Evolutionary conservation across 495 filamentous ascomycete species (phyloP).

Genomic region (Halenospora varia): DNA sequence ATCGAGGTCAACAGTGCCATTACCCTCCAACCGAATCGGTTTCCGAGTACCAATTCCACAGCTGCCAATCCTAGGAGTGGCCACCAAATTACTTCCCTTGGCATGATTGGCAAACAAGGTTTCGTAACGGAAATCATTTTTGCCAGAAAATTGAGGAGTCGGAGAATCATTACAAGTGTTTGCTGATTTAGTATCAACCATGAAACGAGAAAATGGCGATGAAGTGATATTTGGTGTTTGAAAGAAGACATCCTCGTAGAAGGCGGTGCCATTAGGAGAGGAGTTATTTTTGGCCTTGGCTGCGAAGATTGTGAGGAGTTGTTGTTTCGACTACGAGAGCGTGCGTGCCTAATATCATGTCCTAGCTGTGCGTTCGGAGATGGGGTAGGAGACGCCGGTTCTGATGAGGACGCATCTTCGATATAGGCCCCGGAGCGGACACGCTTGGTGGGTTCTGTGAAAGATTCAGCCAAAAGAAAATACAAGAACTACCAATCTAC

Average conservation of each 20-base stretch:
- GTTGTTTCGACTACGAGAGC: slow-evolving; percentile 25
- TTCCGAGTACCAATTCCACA: slow-evolving; percentile 39
- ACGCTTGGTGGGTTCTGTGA: slow-evolving; percentile 15
- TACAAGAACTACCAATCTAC: background rate
- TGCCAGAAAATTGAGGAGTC: slow-evolving; percentile 47
- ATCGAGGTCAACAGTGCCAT: slow-evolving; percentile 1
- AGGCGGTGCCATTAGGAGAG: slow-evolving; percentile 59
- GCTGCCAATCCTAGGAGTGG: slow-evolving; percentile 56
- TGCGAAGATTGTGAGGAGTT: slow-evolving; percentile 24
- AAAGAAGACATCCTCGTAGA: slow-evolving; percentile 34
- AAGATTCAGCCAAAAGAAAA: slow-evolving; percentile 12
- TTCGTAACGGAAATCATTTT: slow-evolving; percentile 52
- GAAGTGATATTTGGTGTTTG: slow-evolving; percentile 28
- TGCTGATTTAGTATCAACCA: slow-evolving; percentile 19
- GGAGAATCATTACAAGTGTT: slow-evolving; percentile 27
- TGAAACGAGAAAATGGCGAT: slow-evolving; percentile 26
- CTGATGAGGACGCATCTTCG: slow-evolving; percentile 20
- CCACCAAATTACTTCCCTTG: slow-evolving; percentile 55
- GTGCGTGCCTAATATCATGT: slow-evolving; percentile 23
- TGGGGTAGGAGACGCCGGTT: slow-evolving; percentile 24
- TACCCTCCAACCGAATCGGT: slow-evolving; percentile 7
- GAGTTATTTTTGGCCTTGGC: slow-evolving; percentile 22
- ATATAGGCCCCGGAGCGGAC: slow-evolving; percentile 24
- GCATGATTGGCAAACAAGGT: slow-evolving; percentile 59
- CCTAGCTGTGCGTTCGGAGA: slow-evolving; percentile 23